phyloP scores from a whole-genome alignment of 768 basidiomycete genomes.

The Suillus sp. region DNA sequence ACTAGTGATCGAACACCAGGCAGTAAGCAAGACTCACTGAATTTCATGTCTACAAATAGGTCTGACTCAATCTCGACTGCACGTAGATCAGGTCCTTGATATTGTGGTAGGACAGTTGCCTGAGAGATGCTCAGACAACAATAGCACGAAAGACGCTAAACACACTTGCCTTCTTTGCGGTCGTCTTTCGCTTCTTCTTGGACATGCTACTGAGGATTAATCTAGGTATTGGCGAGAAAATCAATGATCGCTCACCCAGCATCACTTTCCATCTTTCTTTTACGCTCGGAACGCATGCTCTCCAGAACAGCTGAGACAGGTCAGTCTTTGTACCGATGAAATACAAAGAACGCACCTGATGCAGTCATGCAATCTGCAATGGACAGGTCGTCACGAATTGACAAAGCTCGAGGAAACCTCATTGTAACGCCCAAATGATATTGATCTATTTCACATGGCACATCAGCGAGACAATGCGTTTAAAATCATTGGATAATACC shows the following conservation, averaged over 20 bases:
- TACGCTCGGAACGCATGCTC: slow-evolving; percentile 61
- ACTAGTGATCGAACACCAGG: not conserved
- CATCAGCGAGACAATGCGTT: not conserved
- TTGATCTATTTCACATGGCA: slow-evolving; percentile 50
- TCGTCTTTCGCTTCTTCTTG: slow-evolving; percentile 33
- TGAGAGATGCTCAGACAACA: slow-evolving; percentile 24
- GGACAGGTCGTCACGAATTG: slow-evolving; percentile 77
- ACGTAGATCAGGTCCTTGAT: slow-evolving; percentile 63
- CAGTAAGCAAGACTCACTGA: slow-evolving; percentile 56
- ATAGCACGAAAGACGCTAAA: not conserved
- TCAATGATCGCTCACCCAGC: slow-evolving; percentile 41
- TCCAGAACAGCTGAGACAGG: slow-evolving; percentile 54
- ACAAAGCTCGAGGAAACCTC: slow-evolving; percentile 88
- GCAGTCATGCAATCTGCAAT: slow-evolving; percentile 74
- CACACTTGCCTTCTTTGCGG: slow-evolving; percentile 28
- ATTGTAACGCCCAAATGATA: slow-evolving; percentile 88
- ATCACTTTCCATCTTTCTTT: slow-evolving; percentile 73
- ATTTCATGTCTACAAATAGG: slow-evolving; percentile 74
- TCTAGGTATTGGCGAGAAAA: not conserved
- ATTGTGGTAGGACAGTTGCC: slow-evolving; percentile 65
- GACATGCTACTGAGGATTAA: slow-evolving; percentile 29
- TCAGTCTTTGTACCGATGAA: not conserved
- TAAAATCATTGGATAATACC: slow-evolving; percentile 44
- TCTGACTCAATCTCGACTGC: slow-evolving; percentile 60
- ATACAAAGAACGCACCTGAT: slow-evolving; percentile 45